phyloP scores from a whole-genome alignment of 352 stramenopile species.

The Globisporangium heterothallicum region DNA sequence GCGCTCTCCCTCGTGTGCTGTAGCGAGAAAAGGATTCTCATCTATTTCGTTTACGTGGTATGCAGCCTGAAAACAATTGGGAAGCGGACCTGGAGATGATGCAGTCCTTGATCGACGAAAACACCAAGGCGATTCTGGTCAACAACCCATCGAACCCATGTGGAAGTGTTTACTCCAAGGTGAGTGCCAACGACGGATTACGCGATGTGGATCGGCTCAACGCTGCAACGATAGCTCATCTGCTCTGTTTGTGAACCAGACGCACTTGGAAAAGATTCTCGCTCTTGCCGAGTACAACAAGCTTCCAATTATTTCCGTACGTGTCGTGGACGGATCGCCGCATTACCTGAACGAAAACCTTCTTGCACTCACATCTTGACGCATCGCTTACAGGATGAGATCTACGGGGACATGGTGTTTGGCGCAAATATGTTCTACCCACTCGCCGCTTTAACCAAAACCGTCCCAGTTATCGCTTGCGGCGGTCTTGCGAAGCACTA shows the following conservation, averaged over 20 bases:
- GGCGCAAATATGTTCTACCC: conserved; percentile 71
- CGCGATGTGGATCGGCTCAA: too few relatives aligned
- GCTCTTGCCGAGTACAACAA: conserved; percentile 75
- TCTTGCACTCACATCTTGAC: not conserved
- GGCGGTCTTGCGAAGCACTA: conserved; percentile 95
- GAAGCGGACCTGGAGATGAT: conserved; percentile 91
- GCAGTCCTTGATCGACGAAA: conserved; percentile 77
- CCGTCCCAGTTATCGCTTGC: conserved; percentile 75
- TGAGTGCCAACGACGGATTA: too few relatives aligned
- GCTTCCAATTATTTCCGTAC: conserved; percentile 91
- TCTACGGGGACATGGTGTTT: conserved; percentile 84
- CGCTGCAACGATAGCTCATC: too few relatives aligned
- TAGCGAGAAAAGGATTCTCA: too few relatives aligned
- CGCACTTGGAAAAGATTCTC: conserved; percentile 72
- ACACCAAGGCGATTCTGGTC: conserved; percentile 90
- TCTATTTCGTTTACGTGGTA: not conserved
- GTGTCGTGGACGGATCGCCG: conserved; percentile 43
- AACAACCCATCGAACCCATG: conserved; percentile 96
- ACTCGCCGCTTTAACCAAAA: conserved; percentile 77
- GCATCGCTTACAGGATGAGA: conserved; percentile 46
- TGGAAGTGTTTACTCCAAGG: conserved; percentile 91
- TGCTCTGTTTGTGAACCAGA: conserved; percentile 13
- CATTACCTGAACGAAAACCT: too few relatives aligned
- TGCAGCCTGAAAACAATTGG: conserved; percentile 86
- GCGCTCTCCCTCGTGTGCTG: too few relatives aligned